Evolutionary conservation across 176 grass and related monocot species (phyloP).

Genomic region (Triticum turgidum): DNA sequence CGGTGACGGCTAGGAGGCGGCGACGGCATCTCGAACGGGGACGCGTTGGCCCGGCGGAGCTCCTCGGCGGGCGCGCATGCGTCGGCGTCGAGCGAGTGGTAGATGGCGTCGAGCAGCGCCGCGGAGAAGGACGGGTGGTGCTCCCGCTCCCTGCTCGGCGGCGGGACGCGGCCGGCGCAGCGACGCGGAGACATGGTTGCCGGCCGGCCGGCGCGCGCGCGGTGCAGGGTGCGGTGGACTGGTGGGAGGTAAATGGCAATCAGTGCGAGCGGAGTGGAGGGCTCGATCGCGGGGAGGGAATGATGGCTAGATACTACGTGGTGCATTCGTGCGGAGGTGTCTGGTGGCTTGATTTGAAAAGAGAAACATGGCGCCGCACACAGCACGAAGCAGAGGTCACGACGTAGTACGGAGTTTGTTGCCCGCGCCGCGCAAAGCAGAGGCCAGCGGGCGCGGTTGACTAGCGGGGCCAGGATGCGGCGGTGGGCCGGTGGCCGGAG

Average conservation of each 20-base stretch:
- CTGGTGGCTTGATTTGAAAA: neutral
- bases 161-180: slow-evolving; percentile 23
- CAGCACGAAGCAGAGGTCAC: neutral
- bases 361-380: slow-evolving; percentile 27
- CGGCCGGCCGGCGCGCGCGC: neutral
- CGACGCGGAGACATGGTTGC: slow-evolving; percentile 42
- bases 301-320: slow-evolving; percentile 8
- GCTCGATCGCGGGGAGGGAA: slow-evolving; percentile 3
- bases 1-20: neutral
- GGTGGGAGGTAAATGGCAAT: neutral
- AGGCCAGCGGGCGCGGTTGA: neutral
- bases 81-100: slow-evolving; percentile 74
- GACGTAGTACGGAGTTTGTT: slow-evolving; percentile 1
- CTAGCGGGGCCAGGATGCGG: neutral
- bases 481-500: neutral
- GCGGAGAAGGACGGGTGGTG: slow-evolving; percentile 80
- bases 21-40: neutral
- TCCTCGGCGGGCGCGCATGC: slow-evolving; percentile 7
- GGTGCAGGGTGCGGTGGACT: neutral
- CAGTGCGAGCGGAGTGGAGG: neutral
- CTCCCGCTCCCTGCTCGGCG: slow-evolving; percentile 33
- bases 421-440: slow-evolving; percentile 3
- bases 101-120: slow-evolving; percentile 84
- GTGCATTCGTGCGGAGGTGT: slow-evolving; percentile 49
- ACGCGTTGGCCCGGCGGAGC: neutral